A percentile compares a stretch with the other conserved stretches of the same genome.
Conservation (phyloP, 768 basidiomycete genomes). For the Rubroboletus pulcherrimus region DNA sequence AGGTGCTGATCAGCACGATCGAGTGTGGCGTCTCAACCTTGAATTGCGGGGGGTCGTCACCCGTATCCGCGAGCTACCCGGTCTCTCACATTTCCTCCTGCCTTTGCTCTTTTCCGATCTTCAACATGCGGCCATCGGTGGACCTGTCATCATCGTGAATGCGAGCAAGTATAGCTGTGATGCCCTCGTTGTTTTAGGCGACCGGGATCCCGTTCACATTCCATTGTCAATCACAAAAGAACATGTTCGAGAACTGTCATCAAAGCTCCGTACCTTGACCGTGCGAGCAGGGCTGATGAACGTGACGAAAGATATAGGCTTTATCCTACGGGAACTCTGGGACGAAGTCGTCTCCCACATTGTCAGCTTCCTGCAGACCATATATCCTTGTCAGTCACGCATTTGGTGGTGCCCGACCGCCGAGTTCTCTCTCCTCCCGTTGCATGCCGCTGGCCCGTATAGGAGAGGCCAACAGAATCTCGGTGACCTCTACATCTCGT, state of each 20-base stretch:
- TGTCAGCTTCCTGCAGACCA: background rate
- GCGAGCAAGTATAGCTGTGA: background rate
- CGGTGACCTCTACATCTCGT: too few relatives aligned
- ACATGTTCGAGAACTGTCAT: background rate
- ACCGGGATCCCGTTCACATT: background rate
- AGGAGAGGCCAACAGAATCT: too few relatives aligned
- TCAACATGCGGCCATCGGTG: too few relatives aligned
- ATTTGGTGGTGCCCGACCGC: too few relatives aligned
- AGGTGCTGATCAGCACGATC: background rate
- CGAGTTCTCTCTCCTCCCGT: too few relatives aligned
- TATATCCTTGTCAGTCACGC: too few relatives aligned
- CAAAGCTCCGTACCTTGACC: background rate
- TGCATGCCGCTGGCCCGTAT: too few relatives aligned
- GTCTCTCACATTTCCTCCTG: background rate
- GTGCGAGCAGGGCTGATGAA: background rate
- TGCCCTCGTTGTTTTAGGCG: background rate
- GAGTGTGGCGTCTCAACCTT: background rate
- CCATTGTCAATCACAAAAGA: background rate
- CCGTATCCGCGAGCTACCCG: background rate
- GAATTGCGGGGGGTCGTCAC: background rate
- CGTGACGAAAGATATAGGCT: background rate
- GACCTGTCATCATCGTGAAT: background rate
- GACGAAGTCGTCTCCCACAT: background rate
- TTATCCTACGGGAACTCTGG: background rate
- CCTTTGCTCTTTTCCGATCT: too few relatives aligned